Evolutionary conservation across 1,284 basidiomycete genomes (phyloP).

Genomic region (Volvariella volvacea): DNA sequence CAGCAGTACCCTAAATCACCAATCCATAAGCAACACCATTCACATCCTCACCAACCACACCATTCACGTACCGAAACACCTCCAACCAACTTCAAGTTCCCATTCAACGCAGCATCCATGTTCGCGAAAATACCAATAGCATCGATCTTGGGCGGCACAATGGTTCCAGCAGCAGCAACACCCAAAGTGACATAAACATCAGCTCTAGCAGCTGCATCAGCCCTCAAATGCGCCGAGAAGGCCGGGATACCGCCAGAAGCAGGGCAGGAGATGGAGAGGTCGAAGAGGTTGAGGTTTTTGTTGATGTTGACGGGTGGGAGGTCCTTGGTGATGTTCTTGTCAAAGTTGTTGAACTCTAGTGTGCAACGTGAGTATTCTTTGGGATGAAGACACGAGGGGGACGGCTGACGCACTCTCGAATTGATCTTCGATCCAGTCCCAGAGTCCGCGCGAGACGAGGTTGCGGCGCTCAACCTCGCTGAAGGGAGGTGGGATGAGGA

Average conservation of each 20-base stretch:
- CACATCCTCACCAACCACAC: conserved; percentile 15
- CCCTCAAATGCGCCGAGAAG: conserved; percentile 24
- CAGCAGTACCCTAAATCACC: conserved; percentile 28
- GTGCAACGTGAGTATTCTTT: conserved; percentile 10
- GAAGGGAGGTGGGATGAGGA: too few relatives aligned
- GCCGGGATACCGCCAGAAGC: conserved; percentile 34
- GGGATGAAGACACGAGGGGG: too few relatives aligned
- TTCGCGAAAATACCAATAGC: conserved; percentile 20
- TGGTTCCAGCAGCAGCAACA: conserved; percentile 31
- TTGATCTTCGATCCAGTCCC: conserved; percentile 19
- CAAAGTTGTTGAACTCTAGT: too few relatives aligned
- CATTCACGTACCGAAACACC: too few relatives aligned
- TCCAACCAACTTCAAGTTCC: background rate
- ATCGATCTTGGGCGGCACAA: conserved; percentile 31
- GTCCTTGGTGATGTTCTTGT: too few relatives aligned
- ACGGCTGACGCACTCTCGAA: conserved; percentile 22
- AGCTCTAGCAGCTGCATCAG: conserved; percentile 33
- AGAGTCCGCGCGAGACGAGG: conserved; percentile 18
- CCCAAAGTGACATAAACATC: conserved; percentile 31
- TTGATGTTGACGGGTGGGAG: conserved; percentile 23
- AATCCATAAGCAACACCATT: conserved; percentile 24
- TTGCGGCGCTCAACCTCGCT: too few relatives aligned
- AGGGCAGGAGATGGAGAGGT: too few relatives aligned
- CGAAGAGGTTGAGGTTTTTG: conserved; percentile 32
- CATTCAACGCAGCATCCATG: conserved; percentile 13